Conservation (phyloP, 768 basidiomycete genomes). For the Sarcodon sp. region DNA sequence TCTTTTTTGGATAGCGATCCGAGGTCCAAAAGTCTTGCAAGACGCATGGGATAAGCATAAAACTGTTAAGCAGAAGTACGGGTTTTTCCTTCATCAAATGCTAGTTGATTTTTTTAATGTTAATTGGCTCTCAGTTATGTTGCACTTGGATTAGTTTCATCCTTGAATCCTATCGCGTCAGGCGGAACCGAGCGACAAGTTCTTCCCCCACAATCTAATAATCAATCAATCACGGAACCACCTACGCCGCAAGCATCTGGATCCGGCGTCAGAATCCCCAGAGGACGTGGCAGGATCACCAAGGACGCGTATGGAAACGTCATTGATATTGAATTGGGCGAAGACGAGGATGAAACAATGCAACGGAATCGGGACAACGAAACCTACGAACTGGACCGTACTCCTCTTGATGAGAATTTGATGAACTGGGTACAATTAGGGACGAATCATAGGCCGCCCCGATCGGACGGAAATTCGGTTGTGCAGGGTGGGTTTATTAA, state of each 20-base stretch:
- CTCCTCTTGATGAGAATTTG: constrained; percentile 8
- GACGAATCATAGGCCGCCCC: constrained; percentile 7
- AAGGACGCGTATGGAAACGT: constrained; percentile 72
- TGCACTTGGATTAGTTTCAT: constrained; percentile 59
- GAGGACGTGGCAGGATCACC: constrained; percentile 70
- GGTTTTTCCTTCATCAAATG: constrained; percentile 5
- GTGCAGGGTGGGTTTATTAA: constrained; percentile 25
- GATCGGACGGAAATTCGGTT: constrained; percentile 14
- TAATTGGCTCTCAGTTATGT: constrained; percentile 40
- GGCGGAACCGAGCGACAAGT: constrained; percentile 49
- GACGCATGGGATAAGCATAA: constrained; percentile 80
- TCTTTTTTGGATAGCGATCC: constrained; percentile 38
- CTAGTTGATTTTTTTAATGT: constrained; percentile 4
- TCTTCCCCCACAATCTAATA: constrained; percentile 7
- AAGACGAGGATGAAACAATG: constrained; percentile 33
- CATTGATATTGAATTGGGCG: constrained; percentile 51
- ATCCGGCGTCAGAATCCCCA: constrained; percentile 23
- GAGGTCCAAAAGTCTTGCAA: constrained; percentile 70
- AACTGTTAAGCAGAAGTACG: constrained; percentile 89
- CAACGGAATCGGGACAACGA: constrained; percentile 22
- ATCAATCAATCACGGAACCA: constrained; percentile 4
- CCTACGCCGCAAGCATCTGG: constrained; percentile 10
- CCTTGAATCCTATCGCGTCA: constrained; percentile 51
- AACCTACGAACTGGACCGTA: constrained; percentile 19
- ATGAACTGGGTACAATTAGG: constrained; percentile 15